phyloP scores from a whole-genome alignment of 768 basidiomycete genomes.

The Hygrophorus pudorinus region DNA sequence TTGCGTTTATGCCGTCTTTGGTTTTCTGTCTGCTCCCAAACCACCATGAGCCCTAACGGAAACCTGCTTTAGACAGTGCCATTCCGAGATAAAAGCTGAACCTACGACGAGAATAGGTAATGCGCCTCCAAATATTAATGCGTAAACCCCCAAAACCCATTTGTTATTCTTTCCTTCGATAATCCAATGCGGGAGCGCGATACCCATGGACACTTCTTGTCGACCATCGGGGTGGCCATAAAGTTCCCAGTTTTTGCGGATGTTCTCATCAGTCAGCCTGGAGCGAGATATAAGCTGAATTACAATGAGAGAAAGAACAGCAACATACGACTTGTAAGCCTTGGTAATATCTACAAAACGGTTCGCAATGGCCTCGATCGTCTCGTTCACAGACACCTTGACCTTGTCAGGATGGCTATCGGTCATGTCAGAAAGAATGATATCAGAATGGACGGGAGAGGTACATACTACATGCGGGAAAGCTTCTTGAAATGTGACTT shows the following conservation, averaged over 20 bases:
- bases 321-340: slow-evolving; percentile 84
- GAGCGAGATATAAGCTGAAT: not conserved
- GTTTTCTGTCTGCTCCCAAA: slow-evolving; percentile 85
- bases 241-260: slow-evolving; percentile 79
- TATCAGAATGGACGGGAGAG: not conserved
- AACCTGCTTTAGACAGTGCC: not conserved
- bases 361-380: slow-evolving; percentile 75
- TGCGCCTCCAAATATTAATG: slow-evolving; percentile 74
- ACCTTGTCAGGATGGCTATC: slow-evolving; percentile 95
- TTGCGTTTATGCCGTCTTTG: slow-evolving; percentile 80
- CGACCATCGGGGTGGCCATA: slow-evolving; percentile 96
- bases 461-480: slow-evolving; percentile 69
- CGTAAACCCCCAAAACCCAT: slow-evolving; percentile 86
- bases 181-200: slow-evolving; percentile 91
- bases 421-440: not conserved
- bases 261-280: slow-evolving; percentile 86
- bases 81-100: slow-evolving; percentile 4
- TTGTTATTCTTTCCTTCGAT: slow-evolving; percentile 86
- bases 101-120: slow-evolving; percentile 77
- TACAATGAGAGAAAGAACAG: not conserved
- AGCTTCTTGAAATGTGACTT: slow-evolving; percentile 93
- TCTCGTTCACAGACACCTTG: slow-evolving; percentile 69
- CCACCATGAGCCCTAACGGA: slow-evolving; percentile 82
- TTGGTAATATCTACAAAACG: slow-evolving; percentile 92
- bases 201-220: slow-evolving; percentile 90